A percentile compares a stretch with the other conserved stretches of the same genome.
Evolutionary conservation across 805 yeast genomes (phyloP).

Genomic region (Saccharomyces paradoxus): DNA sequence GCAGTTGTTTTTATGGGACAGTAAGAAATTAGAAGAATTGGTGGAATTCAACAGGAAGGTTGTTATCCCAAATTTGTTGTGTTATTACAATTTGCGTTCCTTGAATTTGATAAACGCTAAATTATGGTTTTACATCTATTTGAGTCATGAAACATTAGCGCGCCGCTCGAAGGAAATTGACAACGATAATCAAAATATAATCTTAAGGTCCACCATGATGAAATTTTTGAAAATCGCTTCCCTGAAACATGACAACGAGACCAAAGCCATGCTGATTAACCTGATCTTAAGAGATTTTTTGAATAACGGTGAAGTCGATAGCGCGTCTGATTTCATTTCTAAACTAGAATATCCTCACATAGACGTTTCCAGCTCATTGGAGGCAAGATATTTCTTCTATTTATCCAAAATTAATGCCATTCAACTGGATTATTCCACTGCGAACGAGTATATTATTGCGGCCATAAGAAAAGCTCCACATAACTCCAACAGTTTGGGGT

Average conservation of each 20-base stretch:
- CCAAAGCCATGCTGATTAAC: constrained; percentile 82
- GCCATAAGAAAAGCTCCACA: constrained; percentile 96
- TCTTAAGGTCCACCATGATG: constrained; percentile 61
- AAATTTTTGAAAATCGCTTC: constrained; percentile 78
- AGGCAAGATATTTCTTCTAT: constrained; percentile 86
- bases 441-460: constrained; percentile 84
- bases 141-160: constrained; percentile 59
- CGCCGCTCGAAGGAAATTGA: constrained; percentile 31
- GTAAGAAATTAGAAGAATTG: constrained; percentile 40
- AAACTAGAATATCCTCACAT: constrained; percentile 78
- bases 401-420: constrained; percentile 85
- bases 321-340: constrained; percentile 82
- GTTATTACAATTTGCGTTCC: constrained; percentile 67
- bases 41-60: constrained; percentile 47
- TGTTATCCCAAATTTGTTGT: constrained; percentile 41
- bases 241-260: constrained; percentile 85
- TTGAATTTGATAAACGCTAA: constrained; percentile 83
- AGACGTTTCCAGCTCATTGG: constrained; percentile 75
- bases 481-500: constrained; percentile 74
- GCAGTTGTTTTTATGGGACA: constrained; percentile 69
- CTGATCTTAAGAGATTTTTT: constrained; percentile 75
- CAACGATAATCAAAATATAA: constrained; percentile 10
- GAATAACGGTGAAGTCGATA: constrained; percentile 68
- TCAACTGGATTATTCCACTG: constrained; percentile 85
- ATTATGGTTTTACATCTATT: constrained; percentile 82